Conservation (phyloP, 768 basidiomycete species). For the Tephrocybe sp. region DNA sequence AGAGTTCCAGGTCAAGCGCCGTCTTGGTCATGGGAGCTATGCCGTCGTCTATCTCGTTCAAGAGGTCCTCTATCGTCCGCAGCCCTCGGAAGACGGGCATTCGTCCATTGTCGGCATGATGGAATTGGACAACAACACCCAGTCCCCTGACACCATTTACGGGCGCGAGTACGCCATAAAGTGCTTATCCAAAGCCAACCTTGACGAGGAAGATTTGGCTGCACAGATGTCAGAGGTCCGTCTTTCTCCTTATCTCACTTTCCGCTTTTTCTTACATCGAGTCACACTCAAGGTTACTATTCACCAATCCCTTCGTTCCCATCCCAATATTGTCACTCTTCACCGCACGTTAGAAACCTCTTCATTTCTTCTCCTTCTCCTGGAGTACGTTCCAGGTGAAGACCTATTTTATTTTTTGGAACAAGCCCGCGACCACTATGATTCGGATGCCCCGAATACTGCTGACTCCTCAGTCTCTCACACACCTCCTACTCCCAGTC, state of each 20-base stretch:
- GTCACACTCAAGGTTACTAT: conserved; percentile 67
- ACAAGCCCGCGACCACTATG: conserved; percentile 87
- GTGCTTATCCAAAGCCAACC: conserved; percentile 91
- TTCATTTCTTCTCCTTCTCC: conserved; percentile 85
- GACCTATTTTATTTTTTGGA: conserved; percentile 98
- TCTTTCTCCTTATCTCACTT: conserved; percentile 12
- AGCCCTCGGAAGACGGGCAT: conserved; percentile 53
- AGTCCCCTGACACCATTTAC: conserved; percentile 45
- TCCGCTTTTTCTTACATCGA: conserved; percentile 1
- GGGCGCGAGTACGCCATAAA: conserved; percentile 93
- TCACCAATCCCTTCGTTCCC: conserved; percentile 86
- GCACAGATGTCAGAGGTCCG: conserved; percentile 89
- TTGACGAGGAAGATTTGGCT: conserved; percentile 81
- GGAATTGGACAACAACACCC: conserved; percentile 47
- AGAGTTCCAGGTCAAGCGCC: conserved; percentile 82
- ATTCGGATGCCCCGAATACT: conserved; percentile 41
- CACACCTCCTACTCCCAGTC: conserved; percentile 91
- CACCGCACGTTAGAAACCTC: conserved; percentile 91
- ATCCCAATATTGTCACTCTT: conserved; percentile 93
- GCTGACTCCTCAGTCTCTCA: conserved; percentile 44
- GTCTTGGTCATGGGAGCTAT: conserved; percentile 86
- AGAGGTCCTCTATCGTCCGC: conserved; percentile 55
- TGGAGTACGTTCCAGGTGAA: conserved; percentile 96
- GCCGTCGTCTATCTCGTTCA: conserved; percentile 93
- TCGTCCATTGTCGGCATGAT: conserved; percentile 54